A percentile compares a stretch with the other conserved stretches of the same genome.
Evolutionary conservation across 164 flowering plant species (phyloP).

Genomic region (Nymphaea colorata): DNA sequence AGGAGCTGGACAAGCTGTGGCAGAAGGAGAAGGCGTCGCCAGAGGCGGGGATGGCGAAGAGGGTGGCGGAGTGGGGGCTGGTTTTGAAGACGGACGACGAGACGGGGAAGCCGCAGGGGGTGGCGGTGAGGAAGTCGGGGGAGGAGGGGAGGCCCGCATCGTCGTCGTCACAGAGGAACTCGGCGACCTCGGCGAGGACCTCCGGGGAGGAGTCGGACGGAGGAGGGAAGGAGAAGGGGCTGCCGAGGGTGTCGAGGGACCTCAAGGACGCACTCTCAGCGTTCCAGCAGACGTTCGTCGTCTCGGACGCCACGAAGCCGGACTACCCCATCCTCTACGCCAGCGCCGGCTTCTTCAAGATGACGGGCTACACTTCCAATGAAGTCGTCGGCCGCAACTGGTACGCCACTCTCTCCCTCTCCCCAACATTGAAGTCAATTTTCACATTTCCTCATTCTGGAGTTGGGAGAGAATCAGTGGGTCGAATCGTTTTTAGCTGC

Average conservation of each 20-base stretch:
- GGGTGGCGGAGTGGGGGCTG: constrained; percentile 98
- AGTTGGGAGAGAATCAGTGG: background rate
- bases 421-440: background rate
- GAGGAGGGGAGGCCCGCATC: background rate
- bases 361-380: constrained; percentile 91
- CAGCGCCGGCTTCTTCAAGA: constrained; percentile 94
- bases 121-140: constrained; percentile 27
- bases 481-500: no score
- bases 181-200: constrained; percentile 53
- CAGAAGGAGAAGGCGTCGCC: background rate
- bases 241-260: constrained; percentile 82
- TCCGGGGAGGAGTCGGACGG: constrained; percentile 65
- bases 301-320: constrained; percentile 87
- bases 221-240: constrained; percentile 25
- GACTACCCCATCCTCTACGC: constrained; percentile 89
- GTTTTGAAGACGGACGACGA: constrained; percentile 70
- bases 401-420: constrained; percentile 20
- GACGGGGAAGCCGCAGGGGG: constrained; percentile 85
- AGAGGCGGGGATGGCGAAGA: constrained; percentile 40
- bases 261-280: constrained; percentile 76
- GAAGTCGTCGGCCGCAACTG: constrained; percentile 93
- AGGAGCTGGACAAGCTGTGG: constrained; percentile 4
- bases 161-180: constrained; percentile 12
- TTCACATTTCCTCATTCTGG: background rate
- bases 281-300: constrained; percentile 95